phyloP scores from a whole-genome alignment of 805 yeast genomes.

The Sugiyamaella mastotermitis region DNA sequence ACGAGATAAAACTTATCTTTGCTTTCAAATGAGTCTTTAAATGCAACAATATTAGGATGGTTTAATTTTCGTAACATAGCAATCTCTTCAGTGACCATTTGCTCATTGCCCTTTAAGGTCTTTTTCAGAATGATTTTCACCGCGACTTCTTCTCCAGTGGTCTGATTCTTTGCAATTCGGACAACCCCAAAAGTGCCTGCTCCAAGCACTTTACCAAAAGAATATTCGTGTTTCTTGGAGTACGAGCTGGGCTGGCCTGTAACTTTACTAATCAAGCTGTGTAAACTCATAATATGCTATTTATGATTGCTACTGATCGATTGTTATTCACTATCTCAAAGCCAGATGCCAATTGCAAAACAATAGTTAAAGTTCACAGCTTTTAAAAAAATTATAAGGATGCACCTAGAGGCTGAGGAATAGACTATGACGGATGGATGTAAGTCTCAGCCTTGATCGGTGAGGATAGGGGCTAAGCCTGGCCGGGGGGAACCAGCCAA shows the following conservation, averaged over 20 bases:
- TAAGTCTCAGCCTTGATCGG: no score
- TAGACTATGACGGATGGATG: no score
- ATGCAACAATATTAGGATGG: slow-evolving; percentile 85
- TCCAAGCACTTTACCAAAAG: slow-evolving; percentile 79
- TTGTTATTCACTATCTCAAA: no score
- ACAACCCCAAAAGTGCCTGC: slow-evolving; percentile 96
- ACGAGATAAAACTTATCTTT: slow-evolving; percentile 89
- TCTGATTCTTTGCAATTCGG: slow-evolving; percentile 55
- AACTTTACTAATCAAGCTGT: slow-evolving; percentile 41
- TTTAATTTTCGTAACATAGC: slow-evolving; percentile 56
- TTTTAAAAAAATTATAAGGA: no score
- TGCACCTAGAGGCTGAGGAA: no score
- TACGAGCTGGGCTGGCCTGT: slow-evolving; percentile 71
- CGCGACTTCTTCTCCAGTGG: slow-evolving; percentile 69
- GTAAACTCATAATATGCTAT: slow-evolving; percentile 8
- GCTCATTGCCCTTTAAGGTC: slow-evolving; percentile 72
- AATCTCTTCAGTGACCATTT: slow-evolving; percentile 74
- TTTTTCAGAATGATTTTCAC: slow-evolving; percentile 83
- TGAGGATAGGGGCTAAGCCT: no score
- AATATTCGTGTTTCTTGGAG: slow-evolving; percentile 58
- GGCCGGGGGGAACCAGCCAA: no score
- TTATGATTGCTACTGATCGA: no score
- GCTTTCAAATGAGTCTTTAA: slow-evolving; percentile 90
- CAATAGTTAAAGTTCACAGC: no score
- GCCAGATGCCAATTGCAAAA: no score